phyloP scores from a whole-genome alignment of 2,329 filamentous ascomycete species.

The Hypoxylon sp. region DNA sequence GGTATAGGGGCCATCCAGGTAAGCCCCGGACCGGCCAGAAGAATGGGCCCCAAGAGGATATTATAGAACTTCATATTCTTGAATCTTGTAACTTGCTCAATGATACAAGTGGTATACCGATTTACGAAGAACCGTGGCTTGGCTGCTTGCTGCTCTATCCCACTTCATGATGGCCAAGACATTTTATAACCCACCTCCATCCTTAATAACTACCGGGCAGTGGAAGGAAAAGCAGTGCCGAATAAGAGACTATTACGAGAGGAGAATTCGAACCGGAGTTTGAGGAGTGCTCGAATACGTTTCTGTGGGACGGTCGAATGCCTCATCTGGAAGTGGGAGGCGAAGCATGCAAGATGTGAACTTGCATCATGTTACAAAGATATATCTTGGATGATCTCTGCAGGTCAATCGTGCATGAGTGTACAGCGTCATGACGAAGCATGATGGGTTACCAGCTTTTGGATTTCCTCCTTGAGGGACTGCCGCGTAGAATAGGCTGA shows the following conservation, averaged over 20 bases:
- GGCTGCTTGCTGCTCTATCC: background rate
- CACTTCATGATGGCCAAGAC: slow-evolving; percentile 1
- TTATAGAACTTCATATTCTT: slow-evolving; percentile 31
- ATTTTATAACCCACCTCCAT: slow-evolving; percentile 14
- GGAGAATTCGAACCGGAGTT: background rate
- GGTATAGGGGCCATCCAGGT: slow-evolving; percentile 21
- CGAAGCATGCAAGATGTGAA: slow-evolving; percentile 14
- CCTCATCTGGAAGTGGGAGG: slow-evolving; percentile 32
- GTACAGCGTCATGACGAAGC: background rate
- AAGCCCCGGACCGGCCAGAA: slow-evolving; percentile 28
- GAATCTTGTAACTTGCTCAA: background rate
- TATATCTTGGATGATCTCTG: slow-evolving; percentile 2
- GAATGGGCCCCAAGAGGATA: slow-evolving; percentile 20
- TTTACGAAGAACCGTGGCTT: background rate
- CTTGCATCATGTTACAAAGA: background rate
- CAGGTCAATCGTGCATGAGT: background rate
- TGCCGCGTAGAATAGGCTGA: slow-evolving; percentile 1
- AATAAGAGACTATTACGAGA: background rate
- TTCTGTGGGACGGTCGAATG: slow-evolving; percentile 26
- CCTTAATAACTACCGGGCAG: background rate
- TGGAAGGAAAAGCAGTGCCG: background rate
- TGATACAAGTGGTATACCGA: background rate
- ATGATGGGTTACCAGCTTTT: slow-evolving; percentile 6
- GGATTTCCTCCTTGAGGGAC: background rate
- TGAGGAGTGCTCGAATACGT: slow-evolving; percentile 16